These are phyloP conservation scores for Podaxis rugospora DNA, from an alignment of 768 basidiomycete genomes.

Conservation along the genomic window DNA sequence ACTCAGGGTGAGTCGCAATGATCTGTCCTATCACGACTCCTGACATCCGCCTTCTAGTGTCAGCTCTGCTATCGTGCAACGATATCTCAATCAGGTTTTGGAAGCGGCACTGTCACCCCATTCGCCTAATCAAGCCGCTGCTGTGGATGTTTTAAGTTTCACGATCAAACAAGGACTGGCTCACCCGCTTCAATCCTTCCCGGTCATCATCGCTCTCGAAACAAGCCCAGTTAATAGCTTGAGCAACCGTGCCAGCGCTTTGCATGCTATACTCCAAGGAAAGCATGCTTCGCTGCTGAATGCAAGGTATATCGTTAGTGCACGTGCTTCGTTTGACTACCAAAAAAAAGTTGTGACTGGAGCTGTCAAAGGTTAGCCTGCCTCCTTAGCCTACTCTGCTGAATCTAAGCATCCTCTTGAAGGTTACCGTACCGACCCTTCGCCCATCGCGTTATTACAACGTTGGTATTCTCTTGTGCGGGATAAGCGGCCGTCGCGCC, in stretches of 20 bases:
- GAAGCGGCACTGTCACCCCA: slow-evolving; percentile 74
- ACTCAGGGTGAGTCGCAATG: slow-evolving; percentile 75
- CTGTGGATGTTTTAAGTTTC: slow-evolving; percentile 88
- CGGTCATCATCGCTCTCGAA: slow-evolving; percentile 90
- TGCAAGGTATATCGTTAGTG: slow-evolving; percentile 77
- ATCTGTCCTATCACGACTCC: neutral
- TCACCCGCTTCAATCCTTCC: slow-evolving; percentile 92
- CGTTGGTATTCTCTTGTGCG: slow-evolving; percentile 90
- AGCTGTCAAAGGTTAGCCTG: slow-evolving; percentile 48
- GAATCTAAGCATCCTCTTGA: neutral
- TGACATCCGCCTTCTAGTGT: slow-evolving; percentile 48
- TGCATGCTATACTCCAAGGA: slow-evolving; percentile 78
- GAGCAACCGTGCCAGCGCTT: slow-evolving; percentile 69
- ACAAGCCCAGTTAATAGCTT: slow-evolving; percentile 62
- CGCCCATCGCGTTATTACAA: slow-evolving; percentile 72
- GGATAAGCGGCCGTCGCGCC: slow-evolving; percentile 82
- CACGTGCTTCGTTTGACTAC: slow-evolving; percentile 78
- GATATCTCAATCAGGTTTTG: slow-evolving; percentile 81
- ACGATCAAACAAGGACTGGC: slow-evolving; percentile 94
- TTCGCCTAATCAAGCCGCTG: slow-evolving; percentile 68
- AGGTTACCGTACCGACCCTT: slow-evolving; percentile 66
- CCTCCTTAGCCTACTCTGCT: neutral
- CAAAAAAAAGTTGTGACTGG: slow-evolving; percentile 55
- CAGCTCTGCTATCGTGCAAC: slow-evolving; percentile 91
- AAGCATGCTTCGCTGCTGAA: slow-evolving; percentile 92